Conservation (phyloP, 139 green algal species). For the Ulvella scutata region DNA sequence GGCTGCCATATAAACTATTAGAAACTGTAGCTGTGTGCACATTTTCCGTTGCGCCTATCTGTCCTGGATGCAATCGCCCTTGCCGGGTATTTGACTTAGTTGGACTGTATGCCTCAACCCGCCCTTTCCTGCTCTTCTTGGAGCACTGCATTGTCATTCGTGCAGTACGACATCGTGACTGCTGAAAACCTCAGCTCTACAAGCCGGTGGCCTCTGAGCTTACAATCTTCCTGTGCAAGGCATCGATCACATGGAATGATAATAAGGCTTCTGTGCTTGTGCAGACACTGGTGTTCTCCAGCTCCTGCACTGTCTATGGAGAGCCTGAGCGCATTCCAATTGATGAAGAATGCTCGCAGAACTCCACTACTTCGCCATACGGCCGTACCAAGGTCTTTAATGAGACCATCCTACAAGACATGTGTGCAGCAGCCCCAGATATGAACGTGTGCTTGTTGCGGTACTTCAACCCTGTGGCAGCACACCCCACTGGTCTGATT, state of each 20-base stretch:
- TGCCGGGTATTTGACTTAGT: too few relatives aligned
- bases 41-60: too few relatives aligned
- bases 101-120: too few relatives aligned
- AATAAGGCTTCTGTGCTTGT: constrained; percentile 5
- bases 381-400: constrained; percentile 93
- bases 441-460: constrained; percentile 87
- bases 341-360: constrained; percentile 64
- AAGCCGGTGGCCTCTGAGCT: too few relatives aligned
- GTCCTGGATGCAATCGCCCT: too few relatives aligned
- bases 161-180: too few relatives aligned
- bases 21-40: too few relatives aligned
- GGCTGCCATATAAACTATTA: too few relatives aligned
- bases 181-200: too few relatives aligned
- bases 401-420: constrained; percentile 66
- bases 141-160: too few relatives aligned
- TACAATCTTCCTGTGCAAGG: too few relatives aligned
- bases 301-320: constrained; percentile 92
- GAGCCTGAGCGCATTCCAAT: constrained; percentile 78
- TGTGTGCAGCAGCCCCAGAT: constrained; percentile 36
- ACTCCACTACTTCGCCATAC: constrained; percentile 74
- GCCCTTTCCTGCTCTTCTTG: too few relatives aligned
- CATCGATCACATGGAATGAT: not conserved
- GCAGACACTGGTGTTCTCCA: constrained; percentile 79
- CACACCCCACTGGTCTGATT: constrained; percentile 68
- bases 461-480: constrained; percentile 87